Evolutionary conservation across 495 filamentous ascomycete genomes (phyloP).

Genomic region (Cercophora samala): DNA sequence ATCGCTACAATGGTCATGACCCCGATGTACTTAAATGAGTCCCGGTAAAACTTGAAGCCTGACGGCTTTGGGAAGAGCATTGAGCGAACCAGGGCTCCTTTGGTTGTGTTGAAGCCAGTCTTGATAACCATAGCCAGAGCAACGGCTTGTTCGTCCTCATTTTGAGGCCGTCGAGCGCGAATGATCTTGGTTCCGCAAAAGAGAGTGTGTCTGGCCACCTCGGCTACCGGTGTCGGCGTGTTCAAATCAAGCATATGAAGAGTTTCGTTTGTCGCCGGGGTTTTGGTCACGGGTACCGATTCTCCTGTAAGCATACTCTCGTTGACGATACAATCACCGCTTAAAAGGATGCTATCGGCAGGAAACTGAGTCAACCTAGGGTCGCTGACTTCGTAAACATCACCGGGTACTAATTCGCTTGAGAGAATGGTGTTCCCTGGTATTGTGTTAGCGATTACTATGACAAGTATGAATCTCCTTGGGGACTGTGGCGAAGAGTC

Average conservation of each 20-base stretch:
- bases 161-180: slow-evolving; percentile 80
- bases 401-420: slow-evolving; percentile 86
- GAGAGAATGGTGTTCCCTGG: slow-evolving; percentile 83
- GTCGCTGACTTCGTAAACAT: slow-evolving; percentile 96
- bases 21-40: slow-evolving; percentile 96
- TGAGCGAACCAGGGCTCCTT: slow-evolving; percentile 90
- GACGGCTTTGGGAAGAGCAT: slow-evolving; percentile 99
- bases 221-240: slow-evolving; percentile 72
- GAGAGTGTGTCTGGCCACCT: slow-evolving; percentile 81
- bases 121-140: slow-evolving; percentile 87
- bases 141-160: slow-evolving; percentile 75
- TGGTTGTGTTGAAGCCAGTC: slow-evolving; percentile 96
- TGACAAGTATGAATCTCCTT: too few species aligned
- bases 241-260: slow-evolving; percentile 68
- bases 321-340: slow-evolving; percentile 97
- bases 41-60: slow-evolving; percentile 95
- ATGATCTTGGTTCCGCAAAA: slow-evolving; percentile 97
- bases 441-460: neutral
- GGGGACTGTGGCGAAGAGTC: too few species aligned
- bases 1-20: slow-evolving; percentile 91
- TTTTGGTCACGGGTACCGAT: slow-evolving; percentile 94
- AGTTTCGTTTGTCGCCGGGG: slow-evolving; percentile 77
- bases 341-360: slow-evolving; percentile 86
- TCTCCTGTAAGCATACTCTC: slow-evolving; percentile 99
- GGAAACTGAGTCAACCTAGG: slow-evolving; percentile 91